Base-by-base conservation (phyloP, 805 yeast genomes). In the Candida qinlingensis region DNA sequence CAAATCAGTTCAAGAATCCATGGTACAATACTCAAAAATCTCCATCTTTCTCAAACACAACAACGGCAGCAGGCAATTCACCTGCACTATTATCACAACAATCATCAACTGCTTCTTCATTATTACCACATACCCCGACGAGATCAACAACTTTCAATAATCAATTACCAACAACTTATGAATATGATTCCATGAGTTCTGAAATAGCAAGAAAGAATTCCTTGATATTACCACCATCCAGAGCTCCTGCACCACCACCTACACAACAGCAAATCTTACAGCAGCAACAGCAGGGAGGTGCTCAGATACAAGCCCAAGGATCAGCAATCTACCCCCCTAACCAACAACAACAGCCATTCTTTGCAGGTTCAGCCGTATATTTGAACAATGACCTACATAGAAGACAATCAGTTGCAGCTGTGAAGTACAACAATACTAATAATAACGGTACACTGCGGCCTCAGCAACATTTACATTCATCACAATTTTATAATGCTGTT, bases 161-260 rank as follows among this genome's bases (percentile, higher is more conserved):
- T 7, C 79, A 74, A 50, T 60, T 77, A 11, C 78, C 80, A 28
- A 71, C 76, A 2, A 77, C 80, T 2, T 77, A 76, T 58, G 82
- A 77, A 56, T 59, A 70, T 49, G 72, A 67, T 12, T 58, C 57
- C 36, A 51, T 52, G 52, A 37, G 42, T 12, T 48, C 56, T 5
- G 48, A 11, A 19, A 33, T 50, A 1, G 44, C 60, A 9, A 45
- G 60, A 13, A 54, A 58, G 48, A 54, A 55, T 42, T 56, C 62
- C 35, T 42, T 69, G 38, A 58, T 73, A 8, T 54, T 67, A 13
- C 77, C 76, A 3, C 78, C 78, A 12, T 58, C 72, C 3, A 62
- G 78, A 54, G 75, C 74, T 1, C 73, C 74, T 3, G 75, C 70
- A 11, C 75, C 76, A 5, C 65, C 69, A 19, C 75, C 76, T 7